These are phyloP conservation scores for Penicillium sp. DNA, from an alignment of 2,329 filamentous ascomycete species.

Conservation along the genomic window DNA sequence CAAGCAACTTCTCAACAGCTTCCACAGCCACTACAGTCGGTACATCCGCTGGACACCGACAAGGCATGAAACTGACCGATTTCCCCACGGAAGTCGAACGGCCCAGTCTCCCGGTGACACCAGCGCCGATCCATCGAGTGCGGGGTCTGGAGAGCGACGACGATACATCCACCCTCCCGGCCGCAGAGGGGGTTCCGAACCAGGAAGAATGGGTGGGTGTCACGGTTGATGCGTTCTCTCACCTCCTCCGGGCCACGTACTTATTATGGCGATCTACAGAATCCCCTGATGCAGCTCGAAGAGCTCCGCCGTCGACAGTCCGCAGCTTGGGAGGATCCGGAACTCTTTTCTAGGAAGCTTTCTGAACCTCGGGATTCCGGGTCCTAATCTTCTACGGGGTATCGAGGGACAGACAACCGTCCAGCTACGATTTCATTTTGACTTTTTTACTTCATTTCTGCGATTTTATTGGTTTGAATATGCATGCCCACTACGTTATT, in stretches of 20 bases:
- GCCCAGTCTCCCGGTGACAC: conserved; percentile 86
- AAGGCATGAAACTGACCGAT: conserved; percentile 73
- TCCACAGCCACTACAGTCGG: not conserved
- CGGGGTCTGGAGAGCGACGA: conserved; percentile 61
- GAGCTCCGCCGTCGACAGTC: conserved; percentile 68
- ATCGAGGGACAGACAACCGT: too few species aligned
- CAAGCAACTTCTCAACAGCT: not conserved
- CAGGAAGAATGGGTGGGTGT: conserved; percentile 94
- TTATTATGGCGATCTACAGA: conserved; percentile 57
- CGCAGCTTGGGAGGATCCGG: conserved; percentile 55
- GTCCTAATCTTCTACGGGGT: not conserved
- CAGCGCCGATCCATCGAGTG: conserved; percentile 70
- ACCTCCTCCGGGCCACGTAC: conserved; percentile 44
- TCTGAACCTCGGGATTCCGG: not conserved
- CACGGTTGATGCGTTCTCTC: conserved; percentile 47
- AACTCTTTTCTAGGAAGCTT: conserved; percentile 24
- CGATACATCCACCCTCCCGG: conserved; percentile 56
- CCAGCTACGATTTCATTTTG: too few species aligned
- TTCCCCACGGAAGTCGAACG: conserved; percentile 81
- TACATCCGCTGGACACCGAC: conserved; percentile 38
- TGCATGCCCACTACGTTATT: not conserved
- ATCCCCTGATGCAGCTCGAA: conserved; percentile 69
- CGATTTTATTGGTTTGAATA: not conserved
- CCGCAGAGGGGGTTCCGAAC: conserved; percentile 78
- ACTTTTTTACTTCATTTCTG: not conserved